phyloP scores from a whole-genome alignment of 2,329 filamentous ascomycete species.

The Raffaelea arxii region DNA sequence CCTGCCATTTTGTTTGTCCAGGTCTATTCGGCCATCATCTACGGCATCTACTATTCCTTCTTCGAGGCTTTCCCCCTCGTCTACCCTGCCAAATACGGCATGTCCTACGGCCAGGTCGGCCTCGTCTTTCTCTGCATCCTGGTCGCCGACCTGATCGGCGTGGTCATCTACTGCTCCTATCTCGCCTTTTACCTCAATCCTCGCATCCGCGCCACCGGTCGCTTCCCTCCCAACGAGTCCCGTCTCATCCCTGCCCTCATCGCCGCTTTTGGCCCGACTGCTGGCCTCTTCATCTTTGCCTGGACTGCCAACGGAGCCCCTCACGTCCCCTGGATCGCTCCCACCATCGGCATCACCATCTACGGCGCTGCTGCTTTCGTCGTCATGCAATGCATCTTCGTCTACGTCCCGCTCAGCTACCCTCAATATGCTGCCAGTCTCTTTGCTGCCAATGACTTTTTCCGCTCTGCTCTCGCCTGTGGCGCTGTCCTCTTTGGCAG shows the following conservation, averaged over 20 bases:
- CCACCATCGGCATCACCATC: constrained; percentile 46
- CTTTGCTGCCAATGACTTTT: constrained; percentile 53
- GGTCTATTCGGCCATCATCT: constrained; percentile 51
- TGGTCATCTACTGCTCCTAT: constrained; percentile 39
- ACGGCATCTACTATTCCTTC: constrained; percentile 52
- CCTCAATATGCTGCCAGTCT: constrained; percentile 47
- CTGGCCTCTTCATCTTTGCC: constrained; percentile 52
- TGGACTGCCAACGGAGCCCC: constrained; percentile 40
- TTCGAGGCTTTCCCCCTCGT: constrained; percentile 61
- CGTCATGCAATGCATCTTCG: constrained; percentile 50
- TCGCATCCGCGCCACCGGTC: constrained; percentile 35
- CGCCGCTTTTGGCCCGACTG: constrained; percentile 41
- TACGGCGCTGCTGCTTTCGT: constrained; percentile 43
- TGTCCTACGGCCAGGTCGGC: constrained; percentile 47
- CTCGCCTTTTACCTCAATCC: constrained; percentile 41
- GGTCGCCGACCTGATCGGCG: constrained; percentile 44
- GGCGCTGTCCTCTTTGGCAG: constrained; percentile 50
- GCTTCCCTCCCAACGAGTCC: constrained; percentile 39
- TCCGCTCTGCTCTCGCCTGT: constrained; percentile 47
- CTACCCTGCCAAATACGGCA: constrained; percentile 48
- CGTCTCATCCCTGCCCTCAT: constrained; percentile 45
- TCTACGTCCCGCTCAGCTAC: constrained; percentile 48
- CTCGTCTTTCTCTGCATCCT: constrained; percentile 52
- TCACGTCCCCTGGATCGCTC: constrained; percentile 43
- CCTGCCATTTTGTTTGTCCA: constrained; percentile 54